Conservation (phyloP, 164 flowering plant species). For the Annona squamosa region DNA sequence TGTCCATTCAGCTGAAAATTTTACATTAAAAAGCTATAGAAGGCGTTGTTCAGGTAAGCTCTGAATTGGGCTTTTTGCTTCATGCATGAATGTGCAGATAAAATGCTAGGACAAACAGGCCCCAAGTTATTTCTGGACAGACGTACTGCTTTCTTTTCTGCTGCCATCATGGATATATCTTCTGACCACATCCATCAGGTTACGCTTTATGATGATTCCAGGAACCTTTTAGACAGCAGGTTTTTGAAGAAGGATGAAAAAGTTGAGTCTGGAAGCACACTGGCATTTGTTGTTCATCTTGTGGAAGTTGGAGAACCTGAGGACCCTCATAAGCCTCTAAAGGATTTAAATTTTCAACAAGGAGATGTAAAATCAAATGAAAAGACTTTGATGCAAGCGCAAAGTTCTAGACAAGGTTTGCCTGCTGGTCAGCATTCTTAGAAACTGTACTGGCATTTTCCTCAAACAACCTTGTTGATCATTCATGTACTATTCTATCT, state of each 20-base stretch:
- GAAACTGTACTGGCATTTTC: background rate
- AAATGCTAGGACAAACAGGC: too few species aligned
- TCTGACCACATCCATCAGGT: constrained; percentile 30
- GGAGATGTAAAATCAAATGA: constrained; percentile 16
- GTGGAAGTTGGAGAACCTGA: constrained; percentile 63
- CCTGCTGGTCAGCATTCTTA: constrained; percentile 17
- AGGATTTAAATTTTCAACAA: constrained; percentile 16
- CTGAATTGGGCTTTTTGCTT: too few species aligned
- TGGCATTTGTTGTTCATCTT: constrained; percentile 47
- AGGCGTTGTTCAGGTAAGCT: too few species aligned
- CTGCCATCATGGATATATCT: background rate
- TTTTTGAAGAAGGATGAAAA: constrained; percentile 55
- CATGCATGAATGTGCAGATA: too few species aligned
- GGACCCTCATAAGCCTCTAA: constrained; percentile 19
- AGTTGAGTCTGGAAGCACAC: constrained; percentile 45
- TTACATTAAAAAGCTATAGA: too few species aligned
- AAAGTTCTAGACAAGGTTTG: constrained; percentile 14
- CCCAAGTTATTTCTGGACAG: too few species aligned
- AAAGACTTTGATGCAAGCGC: constrained; percentile 8
- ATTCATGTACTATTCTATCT: background rate
- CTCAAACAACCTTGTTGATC: background rate
- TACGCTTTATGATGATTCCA: constrained; percentile 63
- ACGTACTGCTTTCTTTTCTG: background rate
- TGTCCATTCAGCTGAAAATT: too few species aligned
- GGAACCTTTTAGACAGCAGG: constrained; percentile 50